phyloP scores from a whole-genome alignment of 2,329 filamentous ascomycete genomes.

The Chlorencoelia australis region DNA sequence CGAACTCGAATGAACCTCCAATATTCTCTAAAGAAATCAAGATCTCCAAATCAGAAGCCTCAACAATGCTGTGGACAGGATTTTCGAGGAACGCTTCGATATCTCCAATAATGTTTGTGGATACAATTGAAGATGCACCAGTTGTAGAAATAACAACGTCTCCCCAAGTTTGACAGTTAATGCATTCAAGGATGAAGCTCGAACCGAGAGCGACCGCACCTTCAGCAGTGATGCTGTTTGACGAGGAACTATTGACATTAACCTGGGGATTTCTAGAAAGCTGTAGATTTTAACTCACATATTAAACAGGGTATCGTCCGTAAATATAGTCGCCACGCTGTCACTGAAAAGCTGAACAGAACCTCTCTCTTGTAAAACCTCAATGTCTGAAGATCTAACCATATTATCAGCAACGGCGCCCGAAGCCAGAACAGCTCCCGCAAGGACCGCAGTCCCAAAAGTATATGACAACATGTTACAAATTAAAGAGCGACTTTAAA shows the following conservation, averaged over 20 bases:
- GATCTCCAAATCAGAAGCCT: slow-evolving; percentile 13
- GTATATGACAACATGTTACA: slow-evolving; percentile 2
- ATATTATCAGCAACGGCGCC: background rate
- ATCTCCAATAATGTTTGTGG: slow-evolving; percentile 6
- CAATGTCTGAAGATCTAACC: too few relatives aligned
- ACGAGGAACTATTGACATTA: too few relatives aligned
- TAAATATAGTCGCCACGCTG: slow-evolving; percentile 7
- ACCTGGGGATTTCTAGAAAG: background rate
- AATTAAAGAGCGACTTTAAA: too few relatives aligned
- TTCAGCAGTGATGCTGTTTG: too few relatives aligned
- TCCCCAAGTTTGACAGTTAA: slow-evolving; percentile 20
- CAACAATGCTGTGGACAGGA: slow-evolving; percentile 10
- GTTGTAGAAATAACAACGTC: slow-evolving; percentile 15
- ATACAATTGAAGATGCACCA: slow-evolving; percentile 12
- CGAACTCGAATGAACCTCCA: slow-evolving; percentile 18
- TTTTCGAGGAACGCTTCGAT: slow-evolving; percentile 14
- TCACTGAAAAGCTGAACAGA: too few relatives aligned
- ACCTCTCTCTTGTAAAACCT: too few relatives aligned
- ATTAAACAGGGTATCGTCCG: slow-evolving; percentile 15
- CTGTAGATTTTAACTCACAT: too few relatives aligned
- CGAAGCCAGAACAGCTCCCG: slow-evolving; percentile 5
- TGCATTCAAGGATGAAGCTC: slow-evolving; percentile 14
- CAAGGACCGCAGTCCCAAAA: slow-evolving; percentile 6
- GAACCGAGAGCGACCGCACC: too few relatives aligned
- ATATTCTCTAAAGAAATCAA: slow-evolving; percentile 13